Evolutionary conservation across 164 flowering plant species (phyloP), one percentile per base, ranked within the genome.

Genomic region (Liquidambar formosana): DNA sequence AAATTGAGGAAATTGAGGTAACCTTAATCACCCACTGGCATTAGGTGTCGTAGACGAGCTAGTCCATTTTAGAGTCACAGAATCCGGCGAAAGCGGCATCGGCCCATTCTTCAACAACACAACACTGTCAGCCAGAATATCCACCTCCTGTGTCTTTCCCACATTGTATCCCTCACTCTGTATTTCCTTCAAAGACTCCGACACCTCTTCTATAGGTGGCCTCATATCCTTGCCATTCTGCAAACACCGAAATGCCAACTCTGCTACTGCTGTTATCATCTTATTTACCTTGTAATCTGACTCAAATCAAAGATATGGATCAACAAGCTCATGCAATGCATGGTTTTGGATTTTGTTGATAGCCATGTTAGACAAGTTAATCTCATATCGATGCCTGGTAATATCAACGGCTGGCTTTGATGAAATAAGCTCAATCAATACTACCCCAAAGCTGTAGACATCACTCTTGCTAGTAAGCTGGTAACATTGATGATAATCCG

Each of bases 391-490:
- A 27, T 82, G 86, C 73, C 97, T 83, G 1, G 65, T 78, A 47
- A 88, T 84, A 65, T 91, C 97, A 12, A 91, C 89, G 1, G 94
- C 92, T 0, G 92, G 91, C 75, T 60, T 69, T 0, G 94, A 87
- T 13, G 93, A 87, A 65, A 91, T 83, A 16, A 91, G 86, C 83
- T 91, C 96, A 18, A 79, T 65, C 65, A 91, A 60, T 23, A 91
- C 92, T 0, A 91, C 92, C 8, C 93, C 92, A 57, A 84, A 91
- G 80, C 96, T 89, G 44, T 78, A 91, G 5, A 91, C 96, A 57
- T 91, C 96, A n/a, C 94, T 89, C 74, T 80, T 89, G 28, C 73
- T 76, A 0, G 90, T 89, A 4, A 91, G 85, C 58, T 87, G 91
- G 66, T 87, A 89, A 69, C 89, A 89, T 58, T 83, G 79, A 70